Percentiles rank a stretch among this genome's conserved stretches.
phyloP scores from a whole-genome alignment of 306 rosid genomes.

The Pyrus pyrifolia region DNA sequence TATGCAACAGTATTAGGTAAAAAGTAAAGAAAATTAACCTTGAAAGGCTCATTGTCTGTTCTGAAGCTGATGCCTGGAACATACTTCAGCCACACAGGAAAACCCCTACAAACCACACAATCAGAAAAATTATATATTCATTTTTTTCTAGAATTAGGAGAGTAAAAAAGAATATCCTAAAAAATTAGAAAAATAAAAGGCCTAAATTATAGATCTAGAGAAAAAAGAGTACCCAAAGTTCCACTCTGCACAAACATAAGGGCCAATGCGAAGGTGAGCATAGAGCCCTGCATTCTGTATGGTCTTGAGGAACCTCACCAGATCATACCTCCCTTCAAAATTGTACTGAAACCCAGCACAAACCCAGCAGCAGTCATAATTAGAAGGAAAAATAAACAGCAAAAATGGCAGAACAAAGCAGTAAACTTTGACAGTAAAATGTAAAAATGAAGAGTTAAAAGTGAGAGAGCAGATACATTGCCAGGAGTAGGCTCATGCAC shows the following conservation, averaged over 20 bases:
- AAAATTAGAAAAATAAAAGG: background rate
- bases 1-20: background rate
- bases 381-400: background rate
- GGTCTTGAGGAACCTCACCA: constrained; percentile 82
- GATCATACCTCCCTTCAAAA: constrained; percentile 86
- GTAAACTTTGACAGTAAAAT: background rate
- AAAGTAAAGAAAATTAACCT: constrained; percentile 42
- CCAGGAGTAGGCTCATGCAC: constrained; percentile 95
- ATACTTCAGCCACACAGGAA: constrained; percentile 99
- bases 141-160: too few relatives aligned
- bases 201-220: background rate
- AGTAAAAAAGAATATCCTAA: background rate
- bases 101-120: constrained; percentile 58
- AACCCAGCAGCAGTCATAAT: constrained; percentile 14
- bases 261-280: constrained; percentile 96
- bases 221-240: constrained; percentile 72
- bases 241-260: constrained; percentile 99
- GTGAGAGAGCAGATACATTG: constrained; percentile 68
- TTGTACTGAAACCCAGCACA: constrained; percentile 60
- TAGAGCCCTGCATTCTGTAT: constrained; percentile 87
- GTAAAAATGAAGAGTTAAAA: background rate
- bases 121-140: background rate
- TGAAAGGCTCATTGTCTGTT: constrained; percentile 97
- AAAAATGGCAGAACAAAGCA: constrained; percentile 1
- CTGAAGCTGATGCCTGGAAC: constrained; percentile 97